Base-by-base conservation (phyloP, 108 stramenopile genomes). In the Schizochytrium sp. region DNA sequence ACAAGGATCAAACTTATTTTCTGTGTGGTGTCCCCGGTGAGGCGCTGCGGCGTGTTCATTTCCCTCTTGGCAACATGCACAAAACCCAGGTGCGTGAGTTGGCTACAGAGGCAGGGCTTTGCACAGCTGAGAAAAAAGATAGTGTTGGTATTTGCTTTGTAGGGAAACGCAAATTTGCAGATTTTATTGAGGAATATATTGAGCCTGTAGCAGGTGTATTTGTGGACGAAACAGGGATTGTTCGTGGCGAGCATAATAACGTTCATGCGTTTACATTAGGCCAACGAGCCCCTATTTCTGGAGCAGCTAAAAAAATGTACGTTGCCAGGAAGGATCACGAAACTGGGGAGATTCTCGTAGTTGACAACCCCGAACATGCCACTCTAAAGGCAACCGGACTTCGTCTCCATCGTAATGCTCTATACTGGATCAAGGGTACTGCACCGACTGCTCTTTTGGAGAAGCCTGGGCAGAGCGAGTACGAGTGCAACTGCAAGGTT, bases 1-100 rank as follows among this genome's bases (percentile, higher is more conserved):
- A 90, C 60, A 99, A 99, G 92, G 97, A 98, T 91, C 97, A 99
- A 94, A 95, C 96, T 4, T 99, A 98, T 91, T 99, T 99, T 91
- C 90, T 99, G 87, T 95, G 93, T 41, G 93, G 93, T 42, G 97
- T 97, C 3, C 88, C 91, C 2, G 91, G 90, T 50, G 69, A 89
- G 12, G 94, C 95, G 38, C 94, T 97, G 56, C 92, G 92, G 17
- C 93, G 94, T 91, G 96, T 97, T 17, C 58, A 95, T 3, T 97
- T 98, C 89, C 97, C 98, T 19, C 88, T 98, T 87, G 97, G 97
- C 3, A 93, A 95, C 72, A 91, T 96, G 89, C 64, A 64, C 46
- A 98, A 98, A 88, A 72, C 89, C 57, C 91, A 94, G 4, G 97
- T 98, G 38, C 95, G 98, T 89, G 89, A 94, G 19, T 87, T 97